These are phyloP conservation scores for Psilocybe tampanensis DNA, from an alignment of 768 basidiomycete genomes.

Conservation along the genomic window DNA sequence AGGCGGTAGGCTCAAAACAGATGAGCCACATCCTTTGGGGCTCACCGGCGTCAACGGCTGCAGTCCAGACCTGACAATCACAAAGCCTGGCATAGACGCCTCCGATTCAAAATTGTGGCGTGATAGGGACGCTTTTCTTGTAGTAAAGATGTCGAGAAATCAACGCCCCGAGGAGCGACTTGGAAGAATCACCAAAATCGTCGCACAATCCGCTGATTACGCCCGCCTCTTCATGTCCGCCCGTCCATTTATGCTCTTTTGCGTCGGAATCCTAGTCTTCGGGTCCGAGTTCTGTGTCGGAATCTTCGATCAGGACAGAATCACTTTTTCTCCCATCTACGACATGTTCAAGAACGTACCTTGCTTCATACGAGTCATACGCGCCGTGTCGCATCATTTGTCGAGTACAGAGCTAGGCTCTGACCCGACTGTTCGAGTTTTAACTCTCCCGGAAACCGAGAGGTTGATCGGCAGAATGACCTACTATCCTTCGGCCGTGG, in stretches of 20 bases:
- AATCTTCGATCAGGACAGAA: neutral
- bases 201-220: neutral
- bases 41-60: neutral
- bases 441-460: neutral
- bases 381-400: neutral
- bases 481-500: neutral
- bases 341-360: neutral
- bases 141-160: neutral
- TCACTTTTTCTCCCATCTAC: neutral
- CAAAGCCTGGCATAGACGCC: neutral
- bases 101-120: neutral
- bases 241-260: slow-evolving; percentile 3
- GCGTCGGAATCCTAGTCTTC: neutral
- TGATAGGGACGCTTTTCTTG: too few relatives aligned
- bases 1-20: neutral
- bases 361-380: neutral
- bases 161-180: too few relatives aligned
- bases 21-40: neutral
- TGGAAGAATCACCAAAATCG: too few relatives aligned
- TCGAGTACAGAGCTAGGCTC: neutral
- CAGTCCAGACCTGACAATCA: neutral
- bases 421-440: neutral
- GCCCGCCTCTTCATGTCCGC: neutral
- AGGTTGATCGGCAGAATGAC: neutral
- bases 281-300: neutral